Evolutionary conservation across 345 rosid genomes (phyloP), one percentile per base, ranked within the genome.

Genomic region (Clarkia xantiana): DNA sequence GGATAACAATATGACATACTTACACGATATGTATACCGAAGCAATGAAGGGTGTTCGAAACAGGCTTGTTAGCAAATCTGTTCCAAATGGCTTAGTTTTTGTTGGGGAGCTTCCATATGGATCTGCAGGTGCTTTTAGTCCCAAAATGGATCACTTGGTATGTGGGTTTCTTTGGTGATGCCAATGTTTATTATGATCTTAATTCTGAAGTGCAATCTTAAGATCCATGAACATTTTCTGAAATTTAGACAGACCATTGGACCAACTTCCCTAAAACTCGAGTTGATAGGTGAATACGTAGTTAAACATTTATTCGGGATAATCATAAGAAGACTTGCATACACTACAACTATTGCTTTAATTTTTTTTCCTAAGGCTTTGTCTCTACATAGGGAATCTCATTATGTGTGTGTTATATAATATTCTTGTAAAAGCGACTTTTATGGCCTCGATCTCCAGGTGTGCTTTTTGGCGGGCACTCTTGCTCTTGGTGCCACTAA

Each of bases 71-170:
- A 80, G 66, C 58, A 91, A 74, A 69, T 78, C 98, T 46, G 55
- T 80, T 56, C 98, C 96, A 49, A 84, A 74, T 42, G 82, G 84
- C 52, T 75, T 91, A 56, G 76, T 77, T 62, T 91, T 91, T 65
- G 94, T 86, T 15, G 96, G 98, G 61, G 98, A 91, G 76, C 73
- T 86, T 73, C 98, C 98, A 47, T 64, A 61, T 15, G 98, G 98
- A 34, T 11, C 72, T 1, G 67, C 73, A n/a, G 94, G 96, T 64
- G 62, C 66, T 23, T 84, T 84, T 64, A 86, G 87, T 67, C 86
- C 98, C n/a, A 91, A 91, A 71, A 91, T 91, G 98, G 98, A 91
- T 68, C 98, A 86, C 70, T 74, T 91, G 90, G 98, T 86, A 79
- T 60, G 88, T 55, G 48, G 23, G 52, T 39, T 18, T 49, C 38